Evolutionary conservation across 345 rosid genomes (phyloP).

Genomic region (Triadica sebifera): DNA sequence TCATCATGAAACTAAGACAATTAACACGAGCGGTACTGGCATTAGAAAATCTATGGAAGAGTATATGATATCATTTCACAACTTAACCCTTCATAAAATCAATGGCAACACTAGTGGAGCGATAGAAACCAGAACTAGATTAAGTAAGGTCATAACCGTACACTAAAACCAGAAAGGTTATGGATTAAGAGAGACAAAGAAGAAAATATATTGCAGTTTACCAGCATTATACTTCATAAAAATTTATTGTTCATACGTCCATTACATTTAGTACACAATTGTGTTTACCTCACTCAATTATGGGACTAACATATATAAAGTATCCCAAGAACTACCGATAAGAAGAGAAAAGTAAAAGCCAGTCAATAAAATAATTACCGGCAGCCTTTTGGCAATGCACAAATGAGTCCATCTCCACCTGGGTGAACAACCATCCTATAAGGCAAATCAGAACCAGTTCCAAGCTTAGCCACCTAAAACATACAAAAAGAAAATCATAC

Average conservation of each 20-base stretch:
- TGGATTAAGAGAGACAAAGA: neutral
- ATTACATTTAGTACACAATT: neutral
- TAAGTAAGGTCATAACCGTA: neutral
- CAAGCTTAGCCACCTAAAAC: constrained; percentile 52
- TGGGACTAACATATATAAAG: neutral
- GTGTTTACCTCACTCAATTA: neutral
- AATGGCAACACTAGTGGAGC: neutral
- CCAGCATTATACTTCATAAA: neutral
- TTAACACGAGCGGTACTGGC: neutral
- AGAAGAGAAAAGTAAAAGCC: neutral
- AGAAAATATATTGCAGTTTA: neutral
- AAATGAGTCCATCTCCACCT: constrained; percentile 67
- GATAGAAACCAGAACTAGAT: neutral
- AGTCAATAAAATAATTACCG: constrained; percentile 35
- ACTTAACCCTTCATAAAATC: constrained; percentile 5
- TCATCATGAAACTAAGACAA: neutral
- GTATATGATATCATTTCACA: neutral
- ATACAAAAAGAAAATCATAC: neutral
- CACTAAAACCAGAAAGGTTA: neutral
- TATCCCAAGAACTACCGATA: neutral
- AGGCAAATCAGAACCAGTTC: constrained; percentile 65
- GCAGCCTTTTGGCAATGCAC: constrained; percentile 71
- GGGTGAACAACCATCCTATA: constrained; percentile 86
- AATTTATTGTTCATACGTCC: neutral
- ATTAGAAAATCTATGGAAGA: neutral